Base-by-base conservation (phyloP, 768 basidiomycete species). In the Mrakia gelida region DNA sequence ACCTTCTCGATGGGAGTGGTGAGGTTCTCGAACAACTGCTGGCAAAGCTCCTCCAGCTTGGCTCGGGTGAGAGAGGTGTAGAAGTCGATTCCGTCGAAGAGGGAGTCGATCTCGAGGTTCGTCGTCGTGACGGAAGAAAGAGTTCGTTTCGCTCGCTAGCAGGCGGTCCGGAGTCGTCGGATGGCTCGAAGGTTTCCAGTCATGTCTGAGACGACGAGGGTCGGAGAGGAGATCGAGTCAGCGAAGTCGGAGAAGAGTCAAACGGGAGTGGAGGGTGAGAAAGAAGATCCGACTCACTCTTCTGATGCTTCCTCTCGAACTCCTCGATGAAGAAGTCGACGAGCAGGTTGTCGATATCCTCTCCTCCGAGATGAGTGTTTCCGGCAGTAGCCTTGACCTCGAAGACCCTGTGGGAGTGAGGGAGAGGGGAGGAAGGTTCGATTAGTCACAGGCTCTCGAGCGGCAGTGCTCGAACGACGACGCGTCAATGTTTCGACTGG, bases 31-130 rank as follows among this genome's bases (percentile, higher is more conserved):
- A 98, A 98, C 81, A 98, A 89, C 82, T 95, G 93, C 83, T 93
- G 91, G 88, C 94, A 95, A 75, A 98, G 88, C 84, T 95, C 93
- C 86, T 97, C 95, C 86, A 97, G 98, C 82, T 95, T 92, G 71
- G 95, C 95, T 88, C 96, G 95, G 82, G 96, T 98, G 83, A 98
- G 89, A 75, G 94, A 93, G 26, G 95, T 96, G 88, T 95, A 97
- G 88, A 98, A 97, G 86, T 98, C 95, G 84, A 96, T 91, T 83
- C 95, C 95, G 89, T 96, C 94, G 84, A 89, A 97, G 80, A 98
- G 91, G 70, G 95, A 96, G 87, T 98, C 96, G 83, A 98, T 97
- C 86, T 98, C 95, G 81, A 98, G 93, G 81, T n/a, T n/a, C n/a
- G 94, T 92, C 65, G 95, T 95, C 84, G 95, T 91, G 76, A 94